Evolutionary conservation across 495 filamentous ascomycete species (phyloP), one percentile per base, ranked within the genome.

Genomic region (Aspergillus mulundensis): DNA sequence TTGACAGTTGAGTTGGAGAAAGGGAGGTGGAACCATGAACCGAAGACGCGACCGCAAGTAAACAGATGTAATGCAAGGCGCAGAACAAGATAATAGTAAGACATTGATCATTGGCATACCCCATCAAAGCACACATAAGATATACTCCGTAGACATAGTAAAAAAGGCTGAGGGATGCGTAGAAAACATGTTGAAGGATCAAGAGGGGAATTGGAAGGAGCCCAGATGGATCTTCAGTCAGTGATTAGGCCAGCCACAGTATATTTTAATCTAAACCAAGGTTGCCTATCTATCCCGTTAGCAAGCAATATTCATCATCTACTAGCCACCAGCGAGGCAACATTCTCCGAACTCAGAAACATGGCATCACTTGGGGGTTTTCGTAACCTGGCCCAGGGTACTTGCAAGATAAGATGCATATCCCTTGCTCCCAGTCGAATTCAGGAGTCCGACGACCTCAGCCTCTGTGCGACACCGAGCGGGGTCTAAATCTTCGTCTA

Each of bases 211-310:
- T n/a, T 25, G 21, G 23, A 50, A 24, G 46, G 25, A 19, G 46
- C 18, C 34, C 7, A 7, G 46, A 6, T 18, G 38, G 38, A 50
- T 50, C 48, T 50, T 50, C 48, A n/a, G 34, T 50, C 47, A 50
- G 18, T 18, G 15, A 32, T 15, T 16, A 18, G 48, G 36, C 32
- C 47, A 50, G 47, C 47, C 47, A 39, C 47, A 39, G 18, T 36
- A 36, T 36, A 36, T 36, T 36, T 14, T 36, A 44, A 49, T 16
- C 47, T 39, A 50, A 30, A 50, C 18, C 47, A 30, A 50, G 34
- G 8, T 39, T 40, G 48, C 40, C 21, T 34, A 50, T 50, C 48
- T 30, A 20, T 40, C 38, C 8, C 12, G 47, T 38, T 30, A 21
- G 32, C 47, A 23, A 38, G 18, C n/a, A 34, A 23, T 5, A 38